Evolutionary conservation across 177 flowering plant genomes (phyloP).

Genomic region (Telopea speciosissima): DNA sequence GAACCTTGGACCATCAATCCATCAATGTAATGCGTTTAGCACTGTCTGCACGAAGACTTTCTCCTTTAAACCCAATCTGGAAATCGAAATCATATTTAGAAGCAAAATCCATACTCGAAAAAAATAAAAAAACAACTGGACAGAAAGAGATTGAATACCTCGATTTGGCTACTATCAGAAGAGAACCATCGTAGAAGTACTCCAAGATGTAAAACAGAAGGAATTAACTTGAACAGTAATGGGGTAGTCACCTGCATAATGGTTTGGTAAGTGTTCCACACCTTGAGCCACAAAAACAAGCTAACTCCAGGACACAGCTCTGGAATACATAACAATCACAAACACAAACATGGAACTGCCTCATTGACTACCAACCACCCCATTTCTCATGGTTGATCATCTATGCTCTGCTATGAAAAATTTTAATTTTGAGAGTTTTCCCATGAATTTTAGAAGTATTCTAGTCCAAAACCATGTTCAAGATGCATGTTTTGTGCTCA

Average conservation of each 20-base stretch:
- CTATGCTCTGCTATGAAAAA: not conserved
- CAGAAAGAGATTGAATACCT: constrained; percentile 47
- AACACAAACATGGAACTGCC: not conserved
- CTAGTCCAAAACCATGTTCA: not conserved
- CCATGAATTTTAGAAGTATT: not conserved
- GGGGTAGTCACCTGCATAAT: constrained; percentile 82
- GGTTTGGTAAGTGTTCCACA: not conserved
- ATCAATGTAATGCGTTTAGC: constrained; percentile 80
- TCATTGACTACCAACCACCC: not conserved
- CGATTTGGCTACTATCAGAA: constrained; percentile 51
- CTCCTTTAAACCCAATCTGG: constrained; percentile 89
- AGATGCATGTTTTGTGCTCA: not conserved
- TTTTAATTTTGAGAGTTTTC: not conserved
- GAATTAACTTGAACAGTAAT: constrained; percentile 91
- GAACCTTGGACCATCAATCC: constrained; percentile 81
- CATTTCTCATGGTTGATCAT: not conserved
- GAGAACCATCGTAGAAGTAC: constrained; percentile 86
- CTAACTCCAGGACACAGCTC: not conserved
- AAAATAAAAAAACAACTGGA: not conserved
- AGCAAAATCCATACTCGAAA: not conserved
- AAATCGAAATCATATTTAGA: constrained; percentile 36
- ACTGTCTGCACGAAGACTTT: constrained; percentile 65
- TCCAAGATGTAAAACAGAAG: constrained; percentile 88
- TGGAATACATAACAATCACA: not conserved
- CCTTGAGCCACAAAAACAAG: not conserved